phyloP scores from a whole-genome alignment of 2,329 filamentous ascomycete genomes.

The Drechslerella stenobrocha region DNA sequence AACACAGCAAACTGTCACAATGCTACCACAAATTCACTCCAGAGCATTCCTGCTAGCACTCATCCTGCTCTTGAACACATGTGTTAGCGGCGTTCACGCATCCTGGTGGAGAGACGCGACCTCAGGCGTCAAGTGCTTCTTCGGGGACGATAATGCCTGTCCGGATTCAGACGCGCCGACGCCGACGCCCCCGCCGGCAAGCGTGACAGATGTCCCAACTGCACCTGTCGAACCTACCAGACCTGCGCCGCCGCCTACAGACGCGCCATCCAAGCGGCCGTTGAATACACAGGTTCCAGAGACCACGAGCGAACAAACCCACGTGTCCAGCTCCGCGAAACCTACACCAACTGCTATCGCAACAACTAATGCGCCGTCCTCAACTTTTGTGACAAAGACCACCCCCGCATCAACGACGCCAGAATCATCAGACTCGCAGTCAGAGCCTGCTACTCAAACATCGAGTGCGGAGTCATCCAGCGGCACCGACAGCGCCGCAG shows the following conservation, averaged over 20 bases:
- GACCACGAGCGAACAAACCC: constrained; percentile 8
- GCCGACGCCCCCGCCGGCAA: constrained; percentile 7
- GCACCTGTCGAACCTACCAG: constrained; percentile 21
- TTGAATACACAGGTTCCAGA: constrained; percentile 8
- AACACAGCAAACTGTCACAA: constrained; percentile 16
- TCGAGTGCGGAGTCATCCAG: constrained; percentile 2
- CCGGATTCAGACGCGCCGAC: constrained; percentile 2
- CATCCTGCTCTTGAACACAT: constrained; percentile 22
- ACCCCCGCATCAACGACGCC: not conserved
- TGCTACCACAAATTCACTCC: constrained; percentile 17
- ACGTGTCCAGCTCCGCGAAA: not conserved
- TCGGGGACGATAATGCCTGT: constrained; percentile 31
- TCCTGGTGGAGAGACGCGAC: constrained; percentile 27
- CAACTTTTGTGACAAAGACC: constrained; percentile 14
- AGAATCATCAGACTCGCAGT: no score
- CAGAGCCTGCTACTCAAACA: not conserved
- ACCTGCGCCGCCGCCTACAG: constrained; percentile 7
- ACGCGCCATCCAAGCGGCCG: constrained; percentile 11
- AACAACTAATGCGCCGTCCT: constrained; percentile 15
- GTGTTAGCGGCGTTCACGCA: constrained; percentile 14
- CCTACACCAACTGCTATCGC: constrained; percentile 19
- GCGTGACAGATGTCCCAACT: constrained; percentile 16
- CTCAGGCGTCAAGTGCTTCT: constrained; percentile 40
- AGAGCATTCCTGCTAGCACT: constrained; percentile 17
- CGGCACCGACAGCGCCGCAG: constrained; percentile 6